Evolutionary conservation across 208 protist genomes (phyloP).

Genomic region (Acanthamoeba sp.): DNA sequence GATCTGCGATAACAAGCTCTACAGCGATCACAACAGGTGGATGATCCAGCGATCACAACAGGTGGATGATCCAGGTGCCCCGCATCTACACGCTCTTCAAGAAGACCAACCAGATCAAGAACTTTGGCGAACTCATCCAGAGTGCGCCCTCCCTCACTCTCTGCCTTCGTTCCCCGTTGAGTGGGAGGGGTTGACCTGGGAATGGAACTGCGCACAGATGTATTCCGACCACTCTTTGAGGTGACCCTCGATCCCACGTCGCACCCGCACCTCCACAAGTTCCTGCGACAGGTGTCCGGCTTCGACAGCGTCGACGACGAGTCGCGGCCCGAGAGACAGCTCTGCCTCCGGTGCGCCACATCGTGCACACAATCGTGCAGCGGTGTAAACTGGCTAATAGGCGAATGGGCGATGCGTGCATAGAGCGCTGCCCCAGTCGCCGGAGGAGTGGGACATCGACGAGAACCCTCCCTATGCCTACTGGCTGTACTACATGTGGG

Average conservation of each 20-base stretch:
- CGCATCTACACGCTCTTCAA: slow-evolving; percentile 96
- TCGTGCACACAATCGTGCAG: background rate
- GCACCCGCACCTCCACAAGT: slow-evolving; percentile 96
- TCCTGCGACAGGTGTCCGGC: slow-evolving; percentile 97
- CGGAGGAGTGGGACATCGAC: slow-evolving; percentile 94
- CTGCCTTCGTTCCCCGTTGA: too few species aligned
- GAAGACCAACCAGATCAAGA: slow-evolving; percentile 92
- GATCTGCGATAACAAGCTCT: slow-evolving; percentile 96
- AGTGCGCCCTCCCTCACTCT: slow-evolving; percentile 87
- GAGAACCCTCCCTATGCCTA: slow-evolving; percentile 99
- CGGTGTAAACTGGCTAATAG: too few species aligned
- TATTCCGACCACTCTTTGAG: slow-evolving; percentile 99
- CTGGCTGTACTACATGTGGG: slow-evolving; percentile 98
- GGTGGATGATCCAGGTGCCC: slow-evolving; percentile 99
- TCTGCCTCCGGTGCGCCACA: slow-evolving; percentile 79
- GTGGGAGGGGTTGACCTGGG: too few species aligned
- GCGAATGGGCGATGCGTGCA: background rate
- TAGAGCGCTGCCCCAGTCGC: slow-evolving; percentile 78
- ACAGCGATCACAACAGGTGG: slow-evolving; percentile 97
- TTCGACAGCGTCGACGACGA: slow-evolving; percentile 99
- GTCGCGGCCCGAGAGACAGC: slow-evolving; percentile 94
- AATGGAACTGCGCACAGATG: slow-evolving; percentile 49
- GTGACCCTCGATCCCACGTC: slow-evolving; percentile 96
- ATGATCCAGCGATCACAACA: slow-evolving; percentile 96
- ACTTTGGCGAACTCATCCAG: slow-evolving; percentile 97